Conservation (phyloP, 2,329 filamentous ascomycete genomes). For the Myriangium duriaei region DNA sequence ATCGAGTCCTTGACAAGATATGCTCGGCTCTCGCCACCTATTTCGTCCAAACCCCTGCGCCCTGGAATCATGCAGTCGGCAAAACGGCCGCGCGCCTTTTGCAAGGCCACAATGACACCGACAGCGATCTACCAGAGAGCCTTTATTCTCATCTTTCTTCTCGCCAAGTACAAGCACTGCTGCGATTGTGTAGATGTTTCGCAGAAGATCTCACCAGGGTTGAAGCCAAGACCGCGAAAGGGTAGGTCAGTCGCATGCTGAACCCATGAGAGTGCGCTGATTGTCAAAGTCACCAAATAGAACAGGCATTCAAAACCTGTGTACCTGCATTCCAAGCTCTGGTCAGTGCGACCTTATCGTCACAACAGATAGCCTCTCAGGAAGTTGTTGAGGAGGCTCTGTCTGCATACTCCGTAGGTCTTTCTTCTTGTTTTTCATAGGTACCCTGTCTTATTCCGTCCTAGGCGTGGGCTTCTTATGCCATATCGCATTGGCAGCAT, state of each 20-base stretch:
- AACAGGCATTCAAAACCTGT: slow-evolving; percentile 3
- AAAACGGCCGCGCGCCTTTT: slow-evolving; percentile 37
- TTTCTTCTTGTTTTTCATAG: neutral
- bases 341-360: neutral
- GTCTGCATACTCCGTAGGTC: slow-evolving; percentile 1
- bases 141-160: neutral
- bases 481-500: neutral
- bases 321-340: neutral
- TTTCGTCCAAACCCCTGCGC: slow-evolving; percentile 56
- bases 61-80: slow-evolving; percentile 54
- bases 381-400: slow-evolving; percentile 1
- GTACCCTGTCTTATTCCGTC: neutral
- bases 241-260: too few species aligned
- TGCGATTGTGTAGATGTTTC: slow-evolving; percentile 10
- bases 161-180: slow-evolving; percentile 37
- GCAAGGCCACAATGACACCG: neutral
- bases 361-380: neutral
- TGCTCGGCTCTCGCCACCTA: slow-evolving; percentile 66
- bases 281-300: slow-evolving; percentile 18
- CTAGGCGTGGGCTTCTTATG: slow-evolving; percentile 4
- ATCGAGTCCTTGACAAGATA: slow-evolving; percentile 57
- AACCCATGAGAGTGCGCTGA: too few species aligned
- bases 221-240: slow-evolving; percentile 1
- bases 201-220: slow-evolving; percentile 1
- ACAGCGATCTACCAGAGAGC: neutral